phyloP scores from a whole-genome alignment of 1,284 basidiomycete genomes.

The Coniferiporia sulphurascens region DNA sequence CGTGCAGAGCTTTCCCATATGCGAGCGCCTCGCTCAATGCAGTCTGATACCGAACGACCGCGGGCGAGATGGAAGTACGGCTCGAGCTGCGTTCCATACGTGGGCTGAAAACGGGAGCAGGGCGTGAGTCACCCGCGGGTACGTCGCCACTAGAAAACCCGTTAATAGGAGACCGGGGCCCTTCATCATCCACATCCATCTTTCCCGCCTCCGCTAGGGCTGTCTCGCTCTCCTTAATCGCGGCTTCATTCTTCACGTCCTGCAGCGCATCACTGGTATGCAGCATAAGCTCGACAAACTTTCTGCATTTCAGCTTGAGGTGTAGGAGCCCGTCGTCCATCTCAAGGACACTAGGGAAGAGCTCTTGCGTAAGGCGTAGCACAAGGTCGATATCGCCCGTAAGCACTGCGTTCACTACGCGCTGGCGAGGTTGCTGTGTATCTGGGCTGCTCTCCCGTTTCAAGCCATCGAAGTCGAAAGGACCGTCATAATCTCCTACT shows the following conservation, averaged over 20 bases:
- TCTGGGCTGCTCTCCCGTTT: constrained; percentile 26
- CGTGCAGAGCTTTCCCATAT: constrained; percentile 65
- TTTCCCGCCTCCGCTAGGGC: constrained; percentile 27
- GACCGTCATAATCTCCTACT: not conserved
- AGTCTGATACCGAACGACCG: constrained; percentile 41
- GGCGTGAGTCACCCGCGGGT: constrained; percentile 24
- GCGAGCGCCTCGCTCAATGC: constrained; percentile 60
- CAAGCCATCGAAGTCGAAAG: not conserved
- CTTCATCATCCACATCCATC: constrained; percentile 48
- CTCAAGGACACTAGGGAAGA: constrained; percentile 61
- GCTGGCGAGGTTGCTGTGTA: constrained; percentile 61
- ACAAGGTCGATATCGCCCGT: constrained; percentile 70
- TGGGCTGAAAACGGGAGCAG: constrained; percentile 26
- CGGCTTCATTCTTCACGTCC: constrained; percentile 41
- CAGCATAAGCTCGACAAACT: constrained; percentile 76
- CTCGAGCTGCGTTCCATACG: constrained; percentile 14
- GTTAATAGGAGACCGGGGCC: constrained; percentile 15
- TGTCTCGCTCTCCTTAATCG: constrained; percentile 26
- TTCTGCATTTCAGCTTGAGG: constrained; percentile 74
- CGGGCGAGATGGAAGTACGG: constrained; percentile 23
- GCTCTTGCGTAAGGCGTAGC: constrained; percentile 46
- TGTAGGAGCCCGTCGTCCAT: constrained; percentile 61
- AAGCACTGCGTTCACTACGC: constrained; percentile 62
- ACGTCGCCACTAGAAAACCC: constrained; percentile 23
- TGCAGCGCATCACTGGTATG: constrained; percentile 63